Base-by-base conservation (phyloP, 176 grass and related monocot species). In the Cenchrus purpureus region DNA sequence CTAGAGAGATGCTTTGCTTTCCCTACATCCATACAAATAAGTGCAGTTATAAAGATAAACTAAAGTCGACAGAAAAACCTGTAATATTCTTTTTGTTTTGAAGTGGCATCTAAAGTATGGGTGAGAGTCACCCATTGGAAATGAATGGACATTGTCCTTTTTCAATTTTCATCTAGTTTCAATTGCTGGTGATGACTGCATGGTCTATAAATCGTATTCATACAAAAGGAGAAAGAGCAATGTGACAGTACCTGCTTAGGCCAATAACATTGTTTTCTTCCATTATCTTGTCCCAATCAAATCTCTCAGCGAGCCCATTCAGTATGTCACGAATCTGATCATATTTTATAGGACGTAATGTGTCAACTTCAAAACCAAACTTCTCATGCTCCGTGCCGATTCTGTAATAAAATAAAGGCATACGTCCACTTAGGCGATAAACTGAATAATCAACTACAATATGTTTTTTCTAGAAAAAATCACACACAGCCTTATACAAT, bases 341-440 rank as follows among this genome's bases (percentile, higher is more conserved):
- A 10, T 99, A 99, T 17, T 86, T 99, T 59, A 99, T 96, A 68
- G 97, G 93, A 6, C 84, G 97, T 76, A 99, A 88, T 74, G 88
- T 94, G 74, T 85, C 86, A 52, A 95, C 84, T 73, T 98, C 93
- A 79, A 98, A 98, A 78, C 97, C 97, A 86, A 98, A 98, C 71
- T 96, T 98, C 28, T 98, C 97, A 89, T 98, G 97, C 56, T 98
- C 93, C 5, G 93, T 98, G 71, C 97, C 97, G 87, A 98, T 98
- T 89, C 97, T 98, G 93, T 61, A 74, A 58, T 79, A 85, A 29
- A 74, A 53, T 81, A 85, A 48, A 3, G 65, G 31, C 37, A 85
- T 32, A 60, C 40, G 31, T 16, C 49, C 10, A 19, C 6, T 75
- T 49, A 80, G 31, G 3, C 45, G 52, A 69, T 66, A 48, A 46